phyloP scores from a whole-genome alignment of 768 basidiomycete species.

The Boletus bicolor region DNA sequence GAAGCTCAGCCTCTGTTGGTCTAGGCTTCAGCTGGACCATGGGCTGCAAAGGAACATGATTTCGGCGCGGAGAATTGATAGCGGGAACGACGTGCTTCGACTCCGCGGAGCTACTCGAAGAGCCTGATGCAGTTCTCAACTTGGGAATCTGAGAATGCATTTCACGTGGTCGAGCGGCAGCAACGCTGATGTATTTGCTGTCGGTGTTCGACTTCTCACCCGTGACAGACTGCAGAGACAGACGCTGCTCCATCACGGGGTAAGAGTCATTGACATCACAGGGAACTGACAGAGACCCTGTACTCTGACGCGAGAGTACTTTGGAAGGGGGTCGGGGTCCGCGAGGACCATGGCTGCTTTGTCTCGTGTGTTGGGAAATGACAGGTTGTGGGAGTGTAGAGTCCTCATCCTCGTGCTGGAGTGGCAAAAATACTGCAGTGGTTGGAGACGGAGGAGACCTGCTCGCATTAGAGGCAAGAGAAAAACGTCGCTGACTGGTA shows the following conservation, averaged over 20 bases:
- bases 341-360: slow-evolving; percentile 37
- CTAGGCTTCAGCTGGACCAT: neutral
- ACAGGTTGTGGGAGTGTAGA: neutral
- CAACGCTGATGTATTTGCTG: neutral
- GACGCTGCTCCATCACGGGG: neutral
- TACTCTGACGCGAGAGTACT: slow-evolving; percentile 33
- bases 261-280: neutral
- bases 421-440: neutral
- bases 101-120: slow-evolving; percentile 24
- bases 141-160: slow-evolving; percentile 30
- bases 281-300: slow-evolving; percentile 9
- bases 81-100: slow-evolving; percentile 4
- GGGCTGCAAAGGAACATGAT: slow-evolving; percentile 9
- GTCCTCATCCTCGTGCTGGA: slow-evolving; percentile 1
- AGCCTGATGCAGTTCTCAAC: slow-evolving; percentile 26
- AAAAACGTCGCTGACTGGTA: slow-evolving; percentile 8
- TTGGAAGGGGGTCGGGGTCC: slow-evolving; percentile 41
- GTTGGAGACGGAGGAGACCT: slow-evolving; percentile 12
- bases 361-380: slow-evolving; percentile 13
- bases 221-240: slow-evolving; percentile 1
- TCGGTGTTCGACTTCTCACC: slow-evolving; percentile 18
- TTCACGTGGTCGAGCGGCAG: slow-evolving; percentile 8
- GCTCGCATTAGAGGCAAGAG: slow-evolving; percentile 12
- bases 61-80: neutral
- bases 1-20: neutral